Percentiles rank a stretch among this genome's conserved stretches.
These are phyloP conservation scores for Vicia faba DNA, from an alignment of 306 rosid genomes.

Conservation along the genomic window DNA sequence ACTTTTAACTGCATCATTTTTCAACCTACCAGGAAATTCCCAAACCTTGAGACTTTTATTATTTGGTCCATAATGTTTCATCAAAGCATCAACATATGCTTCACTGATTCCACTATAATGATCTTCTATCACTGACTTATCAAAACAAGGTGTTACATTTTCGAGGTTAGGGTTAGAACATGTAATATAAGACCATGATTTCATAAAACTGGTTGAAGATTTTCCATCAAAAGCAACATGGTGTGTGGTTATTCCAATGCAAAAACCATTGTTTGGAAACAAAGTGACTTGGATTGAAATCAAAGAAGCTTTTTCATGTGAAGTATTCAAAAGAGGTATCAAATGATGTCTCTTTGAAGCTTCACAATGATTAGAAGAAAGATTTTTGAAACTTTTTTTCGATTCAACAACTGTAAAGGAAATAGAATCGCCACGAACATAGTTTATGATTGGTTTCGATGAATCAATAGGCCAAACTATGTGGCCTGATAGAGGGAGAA, in stretches of 20 bases:
- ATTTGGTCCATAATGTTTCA: not conserved
- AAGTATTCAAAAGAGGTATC: conserved; percentile 15
- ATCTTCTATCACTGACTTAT: conserved; percentile 28
- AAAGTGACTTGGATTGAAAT: conserved; percentile 32
- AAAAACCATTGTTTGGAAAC: conserved; percentile 38
- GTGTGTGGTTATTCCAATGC: conserved; percentile 39
- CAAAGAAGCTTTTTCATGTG: conserved; percentile 31
- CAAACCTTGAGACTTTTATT: conserved; percentile 32
- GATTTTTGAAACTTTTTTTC: not conserved
- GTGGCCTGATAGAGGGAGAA: conserved; percentile 36
- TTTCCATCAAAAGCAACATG: conserved; percentile 42
- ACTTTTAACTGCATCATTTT: conserved; percentile 7
- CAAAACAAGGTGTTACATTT: conserved; percentile 22
- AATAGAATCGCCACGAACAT: conserved; percentile 10
- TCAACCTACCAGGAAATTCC: not conserved
- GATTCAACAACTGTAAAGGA: conserved; percentile 44
- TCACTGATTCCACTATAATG: not conserved
- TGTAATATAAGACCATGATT: conserved; percentile 26
- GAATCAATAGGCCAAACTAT: conserved; percentile 36
- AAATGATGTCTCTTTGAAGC: not conserved
- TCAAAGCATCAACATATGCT: not conserved
- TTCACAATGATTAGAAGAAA: conserved; percentile 15
- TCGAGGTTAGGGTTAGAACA: conserved; percentile 25
- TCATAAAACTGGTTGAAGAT: conserved; percentile 33
- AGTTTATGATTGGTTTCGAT: conserved; percentile 24